Evolutionary conservation across 495 filamentous ascomycete genomes (phyloP).

Genomic region (Penicillium macrosclerotiorum): DNA sequence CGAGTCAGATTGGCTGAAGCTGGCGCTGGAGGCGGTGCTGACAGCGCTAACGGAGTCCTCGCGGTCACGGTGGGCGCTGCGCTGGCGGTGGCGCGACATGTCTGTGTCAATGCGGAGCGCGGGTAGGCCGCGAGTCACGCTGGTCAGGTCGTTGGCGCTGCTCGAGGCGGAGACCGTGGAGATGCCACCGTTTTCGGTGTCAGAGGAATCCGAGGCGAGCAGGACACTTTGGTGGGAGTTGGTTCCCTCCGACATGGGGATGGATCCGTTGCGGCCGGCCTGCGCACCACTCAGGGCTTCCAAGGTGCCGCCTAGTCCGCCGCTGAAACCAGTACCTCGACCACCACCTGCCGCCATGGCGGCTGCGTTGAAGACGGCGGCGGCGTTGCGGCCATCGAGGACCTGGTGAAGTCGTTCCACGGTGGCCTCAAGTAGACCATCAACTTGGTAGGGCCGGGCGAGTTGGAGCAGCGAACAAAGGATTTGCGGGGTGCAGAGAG

Average conservation of each 20-base stretch:
- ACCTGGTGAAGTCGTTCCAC: constrained; percentile 89
- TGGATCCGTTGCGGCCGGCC: constrained; percentile 18
- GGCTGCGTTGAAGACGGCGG: constrained; percentile 95
- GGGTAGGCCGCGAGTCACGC: constrained; percentile 34
- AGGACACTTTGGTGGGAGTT: constrained; percentile 30
- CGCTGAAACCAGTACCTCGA: constrained; percentile 56
- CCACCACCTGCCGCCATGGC: constrained; percentile 98
- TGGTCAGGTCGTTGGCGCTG: constrained; percentile 29
- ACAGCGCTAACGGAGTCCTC: constrained; percentile 44
- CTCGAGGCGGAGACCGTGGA: constrained; percentile 32
- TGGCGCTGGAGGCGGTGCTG: constrained; percentile 42
- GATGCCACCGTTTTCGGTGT: constrained; percentile 41
- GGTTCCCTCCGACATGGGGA: constrained; percentile 17
- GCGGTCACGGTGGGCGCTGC: constrained; percentile 31
- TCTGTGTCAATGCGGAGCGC: constrained; percentile 47
- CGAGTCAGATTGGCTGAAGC: constrained; percentile 44
- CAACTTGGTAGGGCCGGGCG: constrained; percentile 87
- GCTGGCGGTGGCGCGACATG: constrained; percentile 27
- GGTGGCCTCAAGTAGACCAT: constrained; percentile 86
- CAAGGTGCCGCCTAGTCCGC: constrained; percentile 43
- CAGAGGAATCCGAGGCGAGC: constrained; percentile 44
- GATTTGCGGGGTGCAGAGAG: constrained; percentile 91
- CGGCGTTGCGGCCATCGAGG: constrained; percentile 89
- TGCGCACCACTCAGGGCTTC: constrained; percentile 43
- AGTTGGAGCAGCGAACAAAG: constrained; percentile 93